Conservation (phyloP, 192 early-diverging fungal genomes). For the Coemansia sp. region DNA sequence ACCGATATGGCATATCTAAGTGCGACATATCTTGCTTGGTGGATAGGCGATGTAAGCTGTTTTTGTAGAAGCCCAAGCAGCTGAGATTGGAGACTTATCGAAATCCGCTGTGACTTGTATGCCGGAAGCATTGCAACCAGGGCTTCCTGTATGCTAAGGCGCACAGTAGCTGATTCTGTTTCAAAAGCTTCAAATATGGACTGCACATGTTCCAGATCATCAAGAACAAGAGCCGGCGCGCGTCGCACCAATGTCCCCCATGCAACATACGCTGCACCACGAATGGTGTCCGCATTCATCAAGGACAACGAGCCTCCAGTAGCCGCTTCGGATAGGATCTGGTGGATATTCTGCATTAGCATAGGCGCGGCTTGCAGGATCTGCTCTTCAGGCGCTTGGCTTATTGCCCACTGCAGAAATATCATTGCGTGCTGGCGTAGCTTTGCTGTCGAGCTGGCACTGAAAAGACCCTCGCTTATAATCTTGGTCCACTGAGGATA, state of each 20-base stretch:
- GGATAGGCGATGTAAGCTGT: constrained; percentile 51
- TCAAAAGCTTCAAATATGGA: constrained; percentile 71
- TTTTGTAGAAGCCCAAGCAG: constrained; percentile 58
- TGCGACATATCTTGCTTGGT: constrained; percentile 62
- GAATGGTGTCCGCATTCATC: constrained; percentile 63
- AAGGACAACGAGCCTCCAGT: constrained; percentile 1
- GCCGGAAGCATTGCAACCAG: constrained; percentile 74
- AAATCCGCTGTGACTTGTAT: constrained; percentile 43
- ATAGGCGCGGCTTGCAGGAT: constrained; percentile 67
- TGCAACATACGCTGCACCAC: constrained; percentile 85
- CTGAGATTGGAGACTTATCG: constrained; percentile 8
- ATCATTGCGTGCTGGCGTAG: constrained; percentile 72
- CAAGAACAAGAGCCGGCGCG: constrained; percentile 67
- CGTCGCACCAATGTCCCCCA: constrained; percentile 73
- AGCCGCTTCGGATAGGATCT: constrained; percentile 29
- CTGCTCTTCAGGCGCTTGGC: constrained; percentile 61
- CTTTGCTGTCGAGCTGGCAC: constrained; percentile 61
- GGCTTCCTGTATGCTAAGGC: constrained; percentile 79
- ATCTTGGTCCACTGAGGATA: constrained; percentile 72
- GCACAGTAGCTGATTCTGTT: constrained; percentile 58
- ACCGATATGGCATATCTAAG: constrained; percentile 62
- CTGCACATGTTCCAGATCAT: constrained; percentile 62
- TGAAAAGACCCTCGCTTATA: constrained; percentile 79
- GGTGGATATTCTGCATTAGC: constrained; percentile 69
- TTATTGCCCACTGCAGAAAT: constrained; percentile 87